Evolutionary conservation across 2,329 filamentous ascomycete species (phyloP), one percentile per base, ranked within the genome.

Genomic region (Volutella citrinella): DNA sequence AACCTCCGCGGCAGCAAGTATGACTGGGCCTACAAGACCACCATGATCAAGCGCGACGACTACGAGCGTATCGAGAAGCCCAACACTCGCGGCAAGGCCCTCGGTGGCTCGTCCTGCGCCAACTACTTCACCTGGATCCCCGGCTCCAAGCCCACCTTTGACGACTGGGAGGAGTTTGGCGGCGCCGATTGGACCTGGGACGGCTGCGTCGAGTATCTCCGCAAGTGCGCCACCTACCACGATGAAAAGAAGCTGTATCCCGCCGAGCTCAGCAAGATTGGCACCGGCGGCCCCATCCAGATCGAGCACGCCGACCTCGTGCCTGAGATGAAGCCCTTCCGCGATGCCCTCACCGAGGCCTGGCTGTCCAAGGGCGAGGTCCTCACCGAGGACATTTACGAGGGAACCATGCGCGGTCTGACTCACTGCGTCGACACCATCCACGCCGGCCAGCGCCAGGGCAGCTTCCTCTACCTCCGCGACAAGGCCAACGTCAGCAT

Each of bases 131-230:
- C 76, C 7, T 82, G 77, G 77, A 64, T 79, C 3, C 75, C 69
- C 4, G 78, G 78, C 5, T 74, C 66, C 32, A 70, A 70, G 33
- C 64, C 64, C 2, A 81, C 76, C 2, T 82, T 76, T 45, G 74
- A 89, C 52, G 80, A 82, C 14, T 76, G 83, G 67, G 79, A 79
- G 11, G 84, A 85, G 56, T 75, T 74, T 21, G 84, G 84, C 30
- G 86, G 84, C 6, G 78, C 85, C 47, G 67, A 74, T 30, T 82
- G 78, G 78, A 78, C 60, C 0, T 81, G 43, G 42, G 38, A 76
- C 5, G 59, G 53, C 9, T 58, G 64, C 20, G 59, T 69, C 4
- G 59, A 64, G 5, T 80, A 79, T 43, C 60, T 80, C 8, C 63
- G 67, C 40, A 79, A 79, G 33, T 64, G 65, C 14, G 72, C 64